Base-by-base conservation (phyloP, 2,329 filamentous ascomycete species). In the Talaromyces sp. region DNA sequence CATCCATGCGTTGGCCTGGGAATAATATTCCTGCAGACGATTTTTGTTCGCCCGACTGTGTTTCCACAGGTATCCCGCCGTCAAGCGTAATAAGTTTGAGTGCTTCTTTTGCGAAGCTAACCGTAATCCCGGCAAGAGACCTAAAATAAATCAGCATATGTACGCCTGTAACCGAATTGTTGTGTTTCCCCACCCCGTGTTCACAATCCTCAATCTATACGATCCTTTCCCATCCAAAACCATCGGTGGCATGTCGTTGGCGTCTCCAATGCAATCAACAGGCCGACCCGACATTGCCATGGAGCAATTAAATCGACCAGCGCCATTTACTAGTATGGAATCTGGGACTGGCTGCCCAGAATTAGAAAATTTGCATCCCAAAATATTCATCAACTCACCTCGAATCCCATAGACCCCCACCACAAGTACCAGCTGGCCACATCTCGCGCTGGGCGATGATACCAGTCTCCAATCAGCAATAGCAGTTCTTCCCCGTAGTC, bases 391-490 rank as follows among this genome's bases (percentile, higher is more conserved):
- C 5, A 23, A 60, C 61, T n/a, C 28, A 78, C 77, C 68, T 79
- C 77, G 57, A 78, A 78, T 2, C 78, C 79, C 67, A 78, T 79
- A 9, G 76, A 77, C 4, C 72, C 75, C 18, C 76, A 69, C 36
- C 75, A 74, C 66, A 76, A 73, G 63, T 80, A 82, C 75, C 77
- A 80, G 5, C 68, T 71, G 7, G 81, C 68, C 36, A 81, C 75
- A 18, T 81, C 73, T 5, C 65, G 63, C 2, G 77, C 76, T 27
- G 72, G 67, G 14, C 73, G 70, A 67, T 82, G 80, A 65, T 82
- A 83, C 80, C 80, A 82, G 65, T 83, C 81, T 6, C 80, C 79
- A 42, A 82, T 70, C 14, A 83, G 67, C n/a, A 83, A 68, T 12
- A 82, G 64, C 9, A 78, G 56, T 51, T 82, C 81, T 44, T 76